Conservation (phyloP, 441 rosid genomes). For the Croton laevigatus region DNA sequence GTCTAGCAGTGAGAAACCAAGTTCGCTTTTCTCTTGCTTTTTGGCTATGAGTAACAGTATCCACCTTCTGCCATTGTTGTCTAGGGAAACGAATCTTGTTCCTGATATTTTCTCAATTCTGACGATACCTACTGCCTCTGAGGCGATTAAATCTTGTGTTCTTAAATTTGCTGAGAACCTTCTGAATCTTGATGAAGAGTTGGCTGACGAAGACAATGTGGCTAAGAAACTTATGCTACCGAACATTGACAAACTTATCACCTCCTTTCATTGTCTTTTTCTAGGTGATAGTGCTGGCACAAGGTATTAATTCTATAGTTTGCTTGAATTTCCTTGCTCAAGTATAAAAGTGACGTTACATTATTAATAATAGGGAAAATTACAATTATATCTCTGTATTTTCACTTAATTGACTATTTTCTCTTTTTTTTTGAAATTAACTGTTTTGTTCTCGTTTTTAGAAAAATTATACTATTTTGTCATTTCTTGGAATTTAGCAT, state of each 20-base stretch:
- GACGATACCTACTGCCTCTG: conserved; percentile 67
- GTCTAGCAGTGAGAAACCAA: conserved; percentile 94
- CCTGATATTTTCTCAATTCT: conserved; percentile 85
- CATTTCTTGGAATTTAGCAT: too few species aligned
- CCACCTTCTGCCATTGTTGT: conserved; percentile 54
- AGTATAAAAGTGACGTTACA: neutral
- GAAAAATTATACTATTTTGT: too few species aligned
- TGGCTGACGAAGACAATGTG: conserved; percentile 45
- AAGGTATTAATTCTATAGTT: conserved; percentile 45
- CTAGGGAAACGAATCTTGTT: conserved; percentile 65
- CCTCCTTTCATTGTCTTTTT: conserved; percentile 72
- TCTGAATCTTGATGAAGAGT: conserved; percentile 62
- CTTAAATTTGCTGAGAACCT: conserved; percentile 82
- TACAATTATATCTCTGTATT: too few species aligned
- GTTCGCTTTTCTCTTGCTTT: conserved; percentile 88
- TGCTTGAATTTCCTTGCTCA: neutral
- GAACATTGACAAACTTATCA: conserved; percentile 58
- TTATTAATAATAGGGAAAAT: too few species aligned
- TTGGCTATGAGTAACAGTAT: conserved; percentile 86
- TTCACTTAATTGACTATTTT: too few species aligned
- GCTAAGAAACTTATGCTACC: conserved; percentile 49
- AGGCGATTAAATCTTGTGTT: conserved; percentile 64
- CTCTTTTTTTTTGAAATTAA: too few species aligned
- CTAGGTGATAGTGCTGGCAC: conserved; percentile 47
- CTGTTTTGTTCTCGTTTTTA: too few species aligned